phyloP scores from a whole-genome alignment of 2,329 filamentous ascomycete genomes.

The Emergomyces africanus region DNA sequence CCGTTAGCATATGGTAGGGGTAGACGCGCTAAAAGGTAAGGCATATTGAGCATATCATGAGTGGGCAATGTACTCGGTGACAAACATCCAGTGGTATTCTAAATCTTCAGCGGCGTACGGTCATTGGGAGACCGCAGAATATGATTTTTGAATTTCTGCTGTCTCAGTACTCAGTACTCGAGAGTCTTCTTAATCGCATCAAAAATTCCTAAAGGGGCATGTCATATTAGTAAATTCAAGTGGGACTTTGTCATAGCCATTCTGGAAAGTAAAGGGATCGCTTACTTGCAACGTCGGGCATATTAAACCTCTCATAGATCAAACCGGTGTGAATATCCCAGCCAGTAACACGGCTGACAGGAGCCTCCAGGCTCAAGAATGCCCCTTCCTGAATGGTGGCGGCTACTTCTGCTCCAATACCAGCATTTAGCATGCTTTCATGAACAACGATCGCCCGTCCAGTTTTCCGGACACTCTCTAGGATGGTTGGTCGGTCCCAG shows the following conservation, averaged over 20 bases:
- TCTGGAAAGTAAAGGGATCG: conserved; percentile 17
- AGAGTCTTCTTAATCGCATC: conserved; percentile 56
- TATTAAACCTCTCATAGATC: conserved; percentile 64
- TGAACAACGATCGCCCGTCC: conserved; percentile 80
- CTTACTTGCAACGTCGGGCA: conserved; percentile 80
- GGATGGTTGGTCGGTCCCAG: conserved; percentile 72
- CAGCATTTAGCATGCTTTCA: conserved; percentile 82
- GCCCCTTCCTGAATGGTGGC: conserved; percentile 80
- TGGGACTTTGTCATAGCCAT: background rate
- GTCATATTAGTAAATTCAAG: background rate
- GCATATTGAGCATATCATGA: background rate
- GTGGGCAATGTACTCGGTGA: background rate
- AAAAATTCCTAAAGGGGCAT: conserved; percentile 45
- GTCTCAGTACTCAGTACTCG: conserved; percentile 54
- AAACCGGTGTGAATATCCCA: conserved; percentile 78
- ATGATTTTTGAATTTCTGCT: background rate
- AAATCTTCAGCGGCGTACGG: background rate
- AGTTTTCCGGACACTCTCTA: conserved; percentile 76
- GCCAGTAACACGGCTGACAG: conserved; percentile 73
- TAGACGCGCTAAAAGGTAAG: background rate
- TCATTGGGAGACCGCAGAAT: background rate
- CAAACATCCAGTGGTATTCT: background rate
- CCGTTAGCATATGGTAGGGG: background rate
- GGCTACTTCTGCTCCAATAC: conserved; percentile 78
- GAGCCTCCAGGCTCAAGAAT: conserved; percentile 72